phyloP scores from a whole-genome alignment of 192 early-diverging fungal species.

The Thoreauomyces humboldtii region DNA sequence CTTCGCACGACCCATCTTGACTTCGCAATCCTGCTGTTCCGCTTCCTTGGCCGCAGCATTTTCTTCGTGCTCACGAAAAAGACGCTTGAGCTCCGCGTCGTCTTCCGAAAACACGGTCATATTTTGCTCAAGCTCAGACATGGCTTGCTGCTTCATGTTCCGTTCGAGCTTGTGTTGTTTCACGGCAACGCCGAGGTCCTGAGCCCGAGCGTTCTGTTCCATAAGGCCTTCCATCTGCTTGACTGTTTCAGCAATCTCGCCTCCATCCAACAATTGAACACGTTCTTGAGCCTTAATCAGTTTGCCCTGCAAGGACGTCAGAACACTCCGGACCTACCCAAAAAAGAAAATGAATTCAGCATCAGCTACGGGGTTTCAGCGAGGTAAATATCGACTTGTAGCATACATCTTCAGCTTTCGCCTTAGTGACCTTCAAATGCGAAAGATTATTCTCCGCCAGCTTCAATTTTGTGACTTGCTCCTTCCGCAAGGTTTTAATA shows the following conservation, averaged over 20 bases:
- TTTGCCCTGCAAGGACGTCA: constrained; percentile 11
- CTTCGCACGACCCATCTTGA: not conserved
- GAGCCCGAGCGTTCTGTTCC: constrained; percentile 43
- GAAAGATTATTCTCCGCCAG: constrained; percentile 63
- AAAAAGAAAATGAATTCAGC: too few species aligned
- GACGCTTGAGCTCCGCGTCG: constrained; percentile 58
- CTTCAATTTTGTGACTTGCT: constrained; percentile 60
- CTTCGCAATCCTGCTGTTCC: constrained; percentile 22
- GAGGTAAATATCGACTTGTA: too few species aligned
- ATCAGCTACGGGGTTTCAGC: too few species aligned
- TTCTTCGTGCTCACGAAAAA: constrained; percentile 46
- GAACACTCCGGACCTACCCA: constrained; percentile 4
- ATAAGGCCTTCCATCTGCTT: constrained; percentile 36
- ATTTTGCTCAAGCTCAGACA: constrained; percentile 38
- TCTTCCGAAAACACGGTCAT: constrained; percentile 38
- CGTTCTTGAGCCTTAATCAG: constrained; percentile 23
- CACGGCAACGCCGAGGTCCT: constrained; percentile 32
- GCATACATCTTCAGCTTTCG: constrained; percentile 54
- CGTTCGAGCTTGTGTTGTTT: constrained; percentile 15
- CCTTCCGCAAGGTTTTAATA: constrained; percentile 76
- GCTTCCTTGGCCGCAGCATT: constrained; percentile 18
- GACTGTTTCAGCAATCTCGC: constrained; percentile 28
- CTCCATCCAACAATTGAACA: constrained; percentile 30
- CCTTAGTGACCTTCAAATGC: constrained; percentile 64
- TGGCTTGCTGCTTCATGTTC: constrained; percentile 16